These are phyloP conservation scores for Inonotus hispidus DNA, from an alignment of 1,284 basidiomycete genomes.

Conservation along the genomic window DNA sequence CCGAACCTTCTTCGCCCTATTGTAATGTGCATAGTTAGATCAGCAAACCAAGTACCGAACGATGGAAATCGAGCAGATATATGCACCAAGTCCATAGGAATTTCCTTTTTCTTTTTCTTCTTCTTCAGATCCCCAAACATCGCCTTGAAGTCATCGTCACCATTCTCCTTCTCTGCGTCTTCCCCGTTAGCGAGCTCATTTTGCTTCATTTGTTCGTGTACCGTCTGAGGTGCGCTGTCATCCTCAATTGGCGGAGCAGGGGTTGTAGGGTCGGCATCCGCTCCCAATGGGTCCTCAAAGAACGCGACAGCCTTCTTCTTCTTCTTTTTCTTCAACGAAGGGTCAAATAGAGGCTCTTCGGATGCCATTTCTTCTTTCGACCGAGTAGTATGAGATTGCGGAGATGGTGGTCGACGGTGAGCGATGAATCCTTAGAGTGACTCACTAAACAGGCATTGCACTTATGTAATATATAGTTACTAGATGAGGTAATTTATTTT, in stretches of 20 bases:
- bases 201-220: conserved; percentile 69
- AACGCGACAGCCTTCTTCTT: conserved; percentile 85
- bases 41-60: neutral
- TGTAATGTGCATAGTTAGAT: conserved; percentile 14
- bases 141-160: conserved; percentile 71
- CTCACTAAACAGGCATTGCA: neutral
- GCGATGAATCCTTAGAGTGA: conserved; percentile 10
- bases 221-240: conserved; percentile 66
- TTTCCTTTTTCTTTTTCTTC: conserved; percentile 90
- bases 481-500: neutral
- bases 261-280: conserved; percentile 74
- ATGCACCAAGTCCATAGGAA: conserved; percentile 77
- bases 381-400: conserved; percentile 12
- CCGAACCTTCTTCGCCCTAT: conserved; percentile 58
- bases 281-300: conserved; percentile 76
- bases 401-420: conserved; percentile 21
- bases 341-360: conserved; percentile 78
- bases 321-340: conserved; percentile 73
- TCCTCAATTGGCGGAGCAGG: conserved; percentile 63
- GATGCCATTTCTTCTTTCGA: conserved; percentile 39
- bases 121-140: conserved; percentile 90
- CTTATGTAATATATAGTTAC: neutral
- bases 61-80: neutral
- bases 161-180: conserved; percentile 40
- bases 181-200: conserved; percentile 32